Percentiles rank a stretch among this genome's conserved stretches.
These are phyloP conservation scores for Aspergillus sojae DNA, from an alignment of 2,329 filamentous ascomycete genomes.

Conservation along the genomic window DNA sequence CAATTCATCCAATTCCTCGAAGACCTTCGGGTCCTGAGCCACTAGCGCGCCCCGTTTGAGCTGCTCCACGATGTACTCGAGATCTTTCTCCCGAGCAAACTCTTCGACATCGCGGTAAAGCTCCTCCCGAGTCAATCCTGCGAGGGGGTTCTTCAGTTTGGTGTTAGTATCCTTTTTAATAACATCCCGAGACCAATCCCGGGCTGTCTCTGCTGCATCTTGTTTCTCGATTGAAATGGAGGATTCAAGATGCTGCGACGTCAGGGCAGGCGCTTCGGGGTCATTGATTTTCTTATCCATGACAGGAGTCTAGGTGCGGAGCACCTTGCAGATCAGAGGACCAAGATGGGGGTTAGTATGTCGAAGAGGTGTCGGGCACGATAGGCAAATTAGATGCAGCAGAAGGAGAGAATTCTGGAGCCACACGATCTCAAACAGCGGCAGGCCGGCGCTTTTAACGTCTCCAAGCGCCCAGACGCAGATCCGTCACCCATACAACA, in stretches of 20 bases:
- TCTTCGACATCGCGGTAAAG: conserved; percentile 32
- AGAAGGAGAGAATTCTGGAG: conserved; percentile 4
- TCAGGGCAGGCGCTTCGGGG: conserved; percentile 11
- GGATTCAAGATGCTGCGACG: conserved; percentile 4
- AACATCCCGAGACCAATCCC: conserved; percentile 15
- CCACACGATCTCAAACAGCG: not conserved
- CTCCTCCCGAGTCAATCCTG: conserved; percentile 28
- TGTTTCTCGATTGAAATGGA: conserved; percentile 13
- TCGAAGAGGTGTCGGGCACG: not conserved
- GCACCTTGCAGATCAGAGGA: conserved; percentile 6
- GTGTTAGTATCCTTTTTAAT: not conserved
- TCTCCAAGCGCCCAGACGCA: not conserved
- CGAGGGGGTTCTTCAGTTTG: conserved; percentile 30
- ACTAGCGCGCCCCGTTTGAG: conserved; percentile 63
- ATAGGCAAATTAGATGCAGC: conserved; percentile 15
- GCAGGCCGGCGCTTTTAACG: conserved; percentile 7
- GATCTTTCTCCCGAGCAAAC: conserved; percentile 57
- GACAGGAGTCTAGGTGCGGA: not conserved
- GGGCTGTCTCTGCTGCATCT: conserved; percentile 12
- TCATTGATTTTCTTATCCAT: conserved; percentile 17
- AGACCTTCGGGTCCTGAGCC: conserved; percentile 68
- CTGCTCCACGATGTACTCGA: conserved; percentile 58
- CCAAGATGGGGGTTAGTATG: not conserved
- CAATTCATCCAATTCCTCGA: conserved; percentile 61
- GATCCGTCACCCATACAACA: not conserved